phyloP scores from a whole-genome alignment of 208 protist species.

The Leptomonas seymouri region DNA sequence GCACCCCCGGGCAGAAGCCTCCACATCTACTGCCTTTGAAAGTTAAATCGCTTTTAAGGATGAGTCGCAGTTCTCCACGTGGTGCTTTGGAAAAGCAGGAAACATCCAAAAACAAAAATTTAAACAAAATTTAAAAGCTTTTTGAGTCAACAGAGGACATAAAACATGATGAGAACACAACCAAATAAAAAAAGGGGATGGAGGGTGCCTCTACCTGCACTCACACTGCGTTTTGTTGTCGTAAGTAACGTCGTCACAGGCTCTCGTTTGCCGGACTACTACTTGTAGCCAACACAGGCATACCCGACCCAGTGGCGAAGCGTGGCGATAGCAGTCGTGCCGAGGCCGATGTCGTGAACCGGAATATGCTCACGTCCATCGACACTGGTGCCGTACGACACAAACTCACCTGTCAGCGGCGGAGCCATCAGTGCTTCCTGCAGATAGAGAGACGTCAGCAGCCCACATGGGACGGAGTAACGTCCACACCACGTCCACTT shows the following conservation, averaged over 20 bases:
- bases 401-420: slow-evolving; percentile 14
- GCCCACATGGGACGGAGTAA: slow-evolving; percentile 34
- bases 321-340: slow-evolving; percentile 34
- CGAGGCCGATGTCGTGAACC: slow-evolving; percentile 25
- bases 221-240: too few species aligned
- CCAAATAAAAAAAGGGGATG: background rate
- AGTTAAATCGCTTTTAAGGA: too few species aligned
- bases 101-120: background rate
- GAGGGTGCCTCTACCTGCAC: background rate
- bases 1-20: too few species aligned
- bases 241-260: background rate
- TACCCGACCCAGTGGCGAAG: slow-evolving; percentile 33
- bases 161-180: background rate
- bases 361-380: slow-evolving; percentile 27
- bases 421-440: slow-evolving; percentile 23
- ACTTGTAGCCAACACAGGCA: slow-evolving; percentile 32
- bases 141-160: background rate
- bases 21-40: too few species aligned
- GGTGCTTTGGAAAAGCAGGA: background rate
- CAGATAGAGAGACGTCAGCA: slow-evolving; percentile 16
- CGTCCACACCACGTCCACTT: slow-evolving; percentile 38
- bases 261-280: background rate
- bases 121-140: background rate
- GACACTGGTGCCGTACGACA: slow-evolving; percentile 33
- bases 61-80: too few species aligned